These are phyloP conservation scores for Vitis rotundifolia DNA, from an alignment of 164 flowering plant species.

Conservation along the genomic window DNA sequence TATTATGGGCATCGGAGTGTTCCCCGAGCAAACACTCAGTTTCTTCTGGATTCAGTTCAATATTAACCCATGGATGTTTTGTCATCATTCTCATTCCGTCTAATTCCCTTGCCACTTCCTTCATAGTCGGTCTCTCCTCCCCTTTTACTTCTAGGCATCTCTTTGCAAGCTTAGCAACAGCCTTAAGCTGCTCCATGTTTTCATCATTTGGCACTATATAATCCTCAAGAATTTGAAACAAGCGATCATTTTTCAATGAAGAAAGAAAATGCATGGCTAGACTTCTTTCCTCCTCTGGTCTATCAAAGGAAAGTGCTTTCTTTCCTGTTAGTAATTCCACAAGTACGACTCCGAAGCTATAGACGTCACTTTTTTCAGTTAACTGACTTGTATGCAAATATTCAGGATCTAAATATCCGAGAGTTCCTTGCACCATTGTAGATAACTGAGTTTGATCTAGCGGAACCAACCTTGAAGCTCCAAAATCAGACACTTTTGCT, in stretches of 20 bases:
- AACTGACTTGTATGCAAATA: constrained; percentile 7
- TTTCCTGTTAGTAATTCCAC: constrained; percentile 11
- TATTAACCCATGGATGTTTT: not conserved
- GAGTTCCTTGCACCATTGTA: constrained; percentile 21
- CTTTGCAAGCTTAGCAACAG: constrained; percentile 11
- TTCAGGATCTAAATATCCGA: constrained; percentile 18
- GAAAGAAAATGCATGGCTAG: constrained; percentile 5
- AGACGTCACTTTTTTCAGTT: constrained; percentile 18
- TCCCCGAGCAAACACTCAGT: constrained; percentile 4
- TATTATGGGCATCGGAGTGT: no score
- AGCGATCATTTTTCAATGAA: not conserved
- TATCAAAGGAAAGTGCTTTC: constrained; percentile 3
- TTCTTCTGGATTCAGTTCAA: not conserved
- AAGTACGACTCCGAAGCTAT: constrained; percentile 16
- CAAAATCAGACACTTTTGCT: constrained; percentile 22
- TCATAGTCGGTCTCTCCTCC: constrained; percentile 11
- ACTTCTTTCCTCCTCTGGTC: constrained; percentile 1
- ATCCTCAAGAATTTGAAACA: constrained; percentile 6
- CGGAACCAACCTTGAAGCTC: constrained; percentile 16
- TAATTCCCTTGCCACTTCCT: constrained; percentile 6
- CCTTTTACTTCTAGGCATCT: constrained; percentile 1
- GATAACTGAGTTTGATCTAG: constrained; percentile 8
- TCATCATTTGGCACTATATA: not conserved
- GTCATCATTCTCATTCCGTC: not conserved
- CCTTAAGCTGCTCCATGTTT: constrained; percentile 7